Conservation (phyloP, 2,329 filamentous ascomycete species). For the Pseudogymnoascus sp. region DNA sequence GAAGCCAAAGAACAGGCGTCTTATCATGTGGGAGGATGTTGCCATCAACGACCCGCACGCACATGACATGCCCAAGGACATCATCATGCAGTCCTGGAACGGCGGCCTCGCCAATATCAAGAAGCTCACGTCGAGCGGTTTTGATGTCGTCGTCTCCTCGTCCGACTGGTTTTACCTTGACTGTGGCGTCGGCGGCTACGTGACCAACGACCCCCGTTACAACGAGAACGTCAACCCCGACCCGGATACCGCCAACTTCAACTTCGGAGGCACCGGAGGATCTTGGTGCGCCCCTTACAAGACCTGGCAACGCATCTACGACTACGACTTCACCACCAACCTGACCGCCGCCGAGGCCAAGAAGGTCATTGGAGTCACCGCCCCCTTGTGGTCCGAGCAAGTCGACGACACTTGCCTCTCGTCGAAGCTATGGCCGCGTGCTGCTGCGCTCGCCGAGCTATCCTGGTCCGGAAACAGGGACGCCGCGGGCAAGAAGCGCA, state of each 20-base stretch:
- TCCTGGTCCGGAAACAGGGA: constrained; percentile 70
- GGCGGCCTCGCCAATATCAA: constrained; percentile 54
- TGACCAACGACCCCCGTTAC: constrained; percentile 54
- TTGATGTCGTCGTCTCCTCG: constrained; percentile 66
- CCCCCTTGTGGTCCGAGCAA: constrained; percentile 74
- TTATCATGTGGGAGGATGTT: constrained; percentile 83
- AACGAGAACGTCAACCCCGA: constrained; percentile 52
- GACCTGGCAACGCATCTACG: constrained; percentile 75
- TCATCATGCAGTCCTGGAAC: constrained; percentile 73
- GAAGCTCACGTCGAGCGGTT: constrained; percentile 53
- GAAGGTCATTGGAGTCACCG: constrained; percentile 71
- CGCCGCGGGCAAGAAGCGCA: constrained; percentile 58
- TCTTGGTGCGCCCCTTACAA: constrained; percentile 78
- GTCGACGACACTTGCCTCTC: constrained; percentile 70
- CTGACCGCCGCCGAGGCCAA: constrained; percentile 55
- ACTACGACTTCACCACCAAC: constrained; percentile 63
- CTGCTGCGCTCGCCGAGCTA: constrained; percentile 65
- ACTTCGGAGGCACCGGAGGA: constrained; percentile 57
- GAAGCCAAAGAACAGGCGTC: constrained; percentile 48
- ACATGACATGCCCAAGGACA: constrained; percentile 53
- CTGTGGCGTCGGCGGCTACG: constrained; percentile 71
- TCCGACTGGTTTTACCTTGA: constrained; percentile 78
- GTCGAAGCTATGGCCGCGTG: constrained; percentile 68
- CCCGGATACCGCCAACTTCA: constrained; percentile 49
- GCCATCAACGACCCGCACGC: constrained; percentile 54